Evolutionary conservation across 1,284 basidiomycete species (phyloP), one percentile per base, ranked within the genome.

Genomic region (Melampsora larici-populina): DNA sequence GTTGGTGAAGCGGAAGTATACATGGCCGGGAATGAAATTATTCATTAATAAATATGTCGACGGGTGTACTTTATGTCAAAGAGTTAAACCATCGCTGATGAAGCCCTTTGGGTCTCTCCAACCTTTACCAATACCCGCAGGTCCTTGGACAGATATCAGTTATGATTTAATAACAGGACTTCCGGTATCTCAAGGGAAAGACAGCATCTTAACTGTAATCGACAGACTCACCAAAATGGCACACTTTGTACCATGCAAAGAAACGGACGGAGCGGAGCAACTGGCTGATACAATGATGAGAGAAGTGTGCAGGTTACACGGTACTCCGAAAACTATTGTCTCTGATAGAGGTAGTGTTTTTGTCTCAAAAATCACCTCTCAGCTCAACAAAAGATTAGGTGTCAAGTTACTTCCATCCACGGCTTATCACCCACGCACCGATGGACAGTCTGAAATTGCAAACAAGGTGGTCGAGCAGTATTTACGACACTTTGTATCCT

Each of bases 101-200:
- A 26, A 18, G 15, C 62, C 62, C 6, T 63, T 63, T 21, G 55
- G 55, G 15, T 24, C 55, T 4, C 15, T 60, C 8, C n/a, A 60
- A 29, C 55, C 55, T 5, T 29, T 60, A 26, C 62, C 29, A 63
- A 31, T 65, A n/a, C n/a, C n/a, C n/a, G n/a, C n/a, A n/a, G n/a
- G n/a, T n/a, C n/a, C n/a, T n/a, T n/a, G n/a, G n/a, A n/a, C n/a
- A n/a, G n/a, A n/a, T n/a, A n/a, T n/a, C n/a, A n/a, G n/a, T n/a
- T n/a, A n/a, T n/a, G n/a, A 65, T 33, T 21, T 65, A 15, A 65
- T 65, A 13, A 65, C n/a, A 33, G 63, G 43, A 17, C 63, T 65
- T 21, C 63, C 63, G 18, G 26, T 18, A 51, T 51, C 48, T 13
- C 48, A 51, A 51, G 48, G 48, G 13, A 11, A 51, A n/a, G 48